These are phyloP conservation scores for Trametes polyzona DNA, from an alignment of 1,284 basidiomycete genomes.

Conservation along the genomic window DNA sequence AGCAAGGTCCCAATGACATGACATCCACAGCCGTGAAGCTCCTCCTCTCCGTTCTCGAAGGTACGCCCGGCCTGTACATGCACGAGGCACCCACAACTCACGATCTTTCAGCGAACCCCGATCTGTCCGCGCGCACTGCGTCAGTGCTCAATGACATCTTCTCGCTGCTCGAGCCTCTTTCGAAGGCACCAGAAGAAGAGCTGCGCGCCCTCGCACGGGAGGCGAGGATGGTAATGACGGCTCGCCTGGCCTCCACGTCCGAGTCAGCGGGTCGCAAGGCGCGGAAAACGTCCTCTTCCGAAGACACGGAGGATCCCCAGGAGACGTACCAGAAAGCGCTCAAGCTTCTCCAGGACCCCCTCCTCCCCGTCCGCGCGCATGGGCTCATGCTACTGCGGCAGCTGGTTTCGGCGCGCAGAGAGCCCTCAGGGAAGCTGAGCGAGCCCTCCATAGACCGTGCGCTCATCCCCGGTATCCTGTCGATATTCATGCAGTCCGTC, in stretches of 20 bases:
- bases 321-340: conserved; percentile 87
- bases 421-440: conserved; percentile 25
- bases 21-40: conserved; percentile 77
- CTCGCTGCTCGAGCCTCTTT: conserved; percentile 61
- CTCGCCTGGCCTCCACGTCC: conserved; percentile 67
- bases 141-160: conserved; percentile 77
- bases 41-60: conserved; percentile 82
- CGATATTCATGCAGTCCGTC: conserved; percentile 85
- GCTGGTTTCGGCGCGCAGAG: conserved; percentile 54
- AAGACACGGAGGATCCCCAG: conserved; percentile 40
- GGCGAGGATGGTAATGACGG: conserved; percentile 81
- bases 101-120: conserved; percentile 60
- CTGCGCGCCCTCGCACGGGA: conserved; percentile 71
- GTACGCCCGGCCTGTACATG: conserved; percentile 41
- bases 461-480: conserved; percentile 82
- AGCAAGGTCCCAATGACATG: conserved; percentile 54
- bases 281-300: conserved; percentile 41
- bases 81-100: not conserved
- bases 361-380: conserved; percentile 95
- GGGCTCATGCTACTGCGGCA: conserved; percentile 85
- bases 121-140: conserved; percentile 61
- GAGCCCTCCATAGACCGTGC: conserved; percentile 52
- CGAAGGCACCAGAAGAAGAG: conserved; percentile 48
- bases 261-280: conserved; percentile 32
- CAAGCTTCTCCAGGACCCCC: conserved; percentile 87